A percentile compares a stretch with the other conserved stretches of the same genome.
These are phyloP conservation scores for Aspergillus heteromorphus DNA, from an alignment of 495 filamentous ascomycete species.

Conservation along the genomic window DNA sequence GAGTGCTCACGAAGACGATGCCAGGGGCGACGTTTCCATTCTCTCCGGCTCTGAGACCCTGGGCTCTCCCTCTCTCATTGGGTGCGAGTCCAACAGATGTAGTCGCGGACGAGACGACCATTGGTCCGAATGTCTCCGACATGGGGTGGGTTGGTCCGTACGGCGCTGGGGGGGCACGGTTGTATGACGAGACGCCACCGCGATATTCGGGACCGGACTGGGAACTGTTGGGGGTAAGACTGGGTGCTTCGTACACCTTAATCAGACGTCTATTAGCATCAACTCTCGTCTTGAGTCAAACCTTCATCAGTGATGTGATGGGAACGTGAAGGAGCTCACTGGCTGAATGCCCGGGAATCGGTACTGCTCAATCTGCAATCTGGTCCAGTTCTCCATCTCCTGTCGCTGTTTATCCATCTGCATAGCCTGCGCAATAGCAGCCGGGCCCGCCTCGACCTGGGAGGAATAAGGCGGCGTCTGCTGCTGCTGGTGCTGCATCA, in stretches of 20 bases:
- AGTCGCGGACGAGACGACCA: too few relatives aligned
- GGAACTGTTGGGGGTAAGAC: background rate
- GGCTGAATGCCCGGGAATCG: constrained; percentile 14
- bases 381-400: constrained; percentile 3
- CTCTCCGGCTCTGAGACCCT: background rate
- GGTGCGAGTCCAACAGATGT: too few relatives aligned
- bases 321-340: constrained; percentile 6
- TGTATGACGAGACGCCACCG: background rate
- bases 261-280: background rate
- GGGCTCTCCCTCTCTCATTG: background rate
- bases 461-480: too few relatives aligned
- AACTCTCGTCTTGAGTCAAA: too few relatives aligned
- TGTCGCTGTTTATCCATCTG: background rate
- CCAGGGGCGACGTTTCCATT: background rate
- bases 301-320: background rate
- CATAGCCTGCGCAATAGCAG: background rate
- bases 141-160: background rate
- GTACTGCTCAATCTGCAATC: constrained; percentile 14
- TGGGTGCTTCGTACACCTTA: background rate
- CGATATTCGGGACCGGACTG: background rate
- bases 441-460: background rate
- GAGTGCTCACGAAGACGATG: background rate
- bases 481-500: background rate
- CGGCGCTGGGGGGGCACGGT: background rate
- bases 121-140: too few relatives aligned